Evolutionary conservation across 352 stramenopile species (phyloP).

Genomic region (Pythium catenulatum): DNA sequence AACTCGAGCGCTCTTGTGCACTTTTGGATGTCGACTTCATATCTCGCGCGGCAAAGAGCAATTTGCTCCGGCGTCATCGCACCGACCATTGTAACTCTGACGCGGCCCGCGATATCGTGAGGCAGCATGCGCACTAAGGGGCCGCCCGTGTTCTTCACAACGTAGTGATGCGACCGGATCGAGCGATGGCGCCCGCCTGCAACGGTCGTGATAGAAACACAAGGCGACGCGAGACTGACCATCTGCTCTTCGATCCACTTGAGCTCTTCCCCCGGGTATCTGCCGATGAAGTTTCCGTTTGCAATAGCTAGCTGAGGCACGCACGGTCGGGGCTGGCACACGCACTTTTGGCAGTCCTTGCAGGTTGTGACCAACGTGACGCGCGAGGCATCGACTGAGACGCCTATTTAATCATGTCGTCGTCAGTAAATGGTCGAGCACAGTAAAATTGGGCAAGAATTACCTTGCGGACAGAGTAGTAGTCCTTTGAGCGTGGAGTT

Average conservation of each 20-base stretch:
- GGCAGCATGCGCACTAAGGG: slow-evolving; percentile 27
- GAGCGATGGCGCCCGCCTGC: slow-evolving; percentile 13
- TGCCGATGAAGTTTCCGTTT: slow-evolving; percentile 22
- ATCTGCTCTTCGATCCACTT: slow-evolving; percentile 20
- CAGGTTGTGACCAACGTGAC: too few relatives aligned
- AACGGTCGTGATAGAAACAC: slow-evolving; percentile 20
- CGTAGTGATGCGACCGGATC: slow-evolving; percentile 47
- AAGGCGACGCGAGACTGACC: slow-evolving; percentile 7
- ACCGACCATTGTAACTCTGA: slow-evolving; percentile 28
- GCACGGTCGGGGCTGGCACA: too few relatives aligned
- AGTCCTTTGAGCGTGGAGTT: too few relatives aligned
- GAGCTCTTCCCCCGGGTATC: neutral
- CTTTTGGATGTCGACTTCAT: neutral
- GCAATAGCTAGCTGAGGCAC: slow-evolving; percentile 17
- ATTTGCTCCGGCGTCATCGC: slow-evolving; percentile 18
- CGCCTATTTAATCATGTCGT: too few relatives aligned
- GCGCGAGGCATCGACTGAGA: too few relatives aligned
- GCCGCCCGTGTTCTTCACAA: slow-evolving; percentile 45
- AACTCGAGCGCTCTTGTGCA: neutral
- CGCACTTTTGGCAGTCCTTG: too few relatives aligned
- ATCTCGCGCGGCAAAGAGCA: neutral
- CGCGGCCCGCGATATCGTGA: neutral
- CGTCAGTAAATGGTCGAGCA: too few relatives aligned
- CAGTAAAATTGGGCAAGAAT: too few relatives aligned
- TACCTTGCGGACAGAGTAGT: too few relatives aligned